Percentiles rank a stretch among this genome's conserved stretches.
Conservation (phyloP, 192 early-diverging fungal genomes). For the Phycomyces nitens region DNA sequence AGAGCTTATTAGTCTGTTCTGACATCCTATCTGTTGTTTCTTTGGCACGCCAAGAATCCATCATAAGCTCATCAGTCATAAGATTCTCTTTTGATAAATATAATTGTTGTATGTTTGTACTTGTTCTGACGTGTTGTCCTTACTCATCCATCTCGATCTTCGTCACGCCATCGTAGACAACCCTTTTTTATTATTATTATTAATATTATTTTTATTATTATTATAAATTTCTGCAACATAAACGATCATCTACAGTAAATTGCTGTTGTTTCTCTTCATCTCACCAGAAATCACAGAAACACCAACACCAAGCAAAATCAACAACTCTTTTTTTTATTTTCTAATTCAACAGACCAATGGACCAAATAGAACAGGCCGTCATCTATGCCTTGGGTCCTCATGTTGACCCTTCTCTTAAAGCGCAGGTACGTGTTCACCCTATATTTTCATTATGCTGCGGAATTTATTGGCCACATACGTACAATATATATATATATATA, state of each 20-base stretch:
- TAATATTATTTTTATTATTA: not conserved
- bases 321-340: too few relatives aligned
- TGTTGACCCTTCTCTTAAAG: constrained; percentile 61
- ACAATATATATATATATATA: too few relatives aligned
- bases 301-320: too few relatives aligned
- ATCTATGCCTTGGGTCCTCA: constrained; percentile 72
- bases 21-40: too few relatives aligned
- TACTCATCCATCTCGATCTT: not conserved
- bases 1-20: not conserved
- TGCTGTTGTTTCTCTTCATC: not conserved
- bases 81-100: too few relatives aligned
- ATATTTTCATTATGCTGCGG: not conserved
- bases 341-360: constrained; percentile 37
- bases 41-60: too few relatives aligned
- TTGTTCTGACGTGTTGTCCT: too few relatives aligned
- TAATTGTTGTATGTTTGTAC: too few relatives aligned
- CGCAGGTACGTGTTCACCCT: constrained; percentile 56
- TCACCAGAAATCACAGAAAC: too few relatives aligned
- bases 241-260: not conserved
- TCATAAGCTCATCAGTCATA: too few relatives aligned
- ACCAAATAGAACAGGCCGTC: constrained; percentile 80
- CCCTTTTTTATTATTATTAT: not conserved
- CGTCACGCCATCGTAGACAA: not conserved
- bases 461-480: too few relatives aligned
- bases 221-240: not conserved